These are phyloP conservation scores for Arabidopsis thaliana DNA, from an alignment of 345 rosid species.

Conservation along the genomic window DNA sequence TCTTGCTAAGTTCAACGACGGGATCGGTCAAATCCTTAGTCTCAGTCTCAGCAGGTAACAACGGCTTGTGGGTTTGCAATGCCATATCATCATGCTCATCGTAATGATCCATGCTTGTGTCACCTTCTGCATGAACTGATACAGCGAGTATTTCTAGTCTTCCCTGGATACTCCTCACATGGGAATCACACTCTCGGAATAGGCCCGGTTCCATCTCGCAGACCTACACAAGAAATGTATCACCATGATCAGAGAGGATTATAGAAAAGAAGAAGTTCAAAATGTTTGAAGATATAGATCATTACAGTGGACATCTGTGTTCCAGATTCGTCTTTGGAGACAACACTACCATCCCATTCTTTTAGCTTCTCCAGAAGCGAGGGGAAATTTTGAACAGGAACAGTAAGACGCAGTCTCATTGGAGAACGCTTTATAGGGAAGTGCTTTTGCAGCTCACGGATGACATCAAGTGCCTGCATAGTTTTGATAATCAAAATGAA, in stretches of 20 bases:
- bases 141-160: slow-evolving; percentile 87
- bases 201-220: slow-evolving; percentile 87
- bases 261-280: not conserved
- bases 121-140: slow-evolving; percentile 92
- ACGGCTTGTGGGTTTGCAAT: slow-evolving; percentile 39
- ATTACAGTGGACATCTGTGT: slow-evolving; percentile 76
- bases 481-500: slow-evolving; percentile 10
- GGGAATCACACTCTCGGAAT: slow-evolving; percentile 77
- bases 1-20: slow-evolving; percentile 54
- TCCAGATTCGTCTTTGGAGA: slow-evolving; percentile 80
- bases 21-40: slow-evolving; percentile 24
- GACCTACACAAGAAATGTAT: slow-evolving; percentile 52
- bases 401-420: slow-evolving; percentile 75
- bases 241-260: not conserved
- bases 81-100: slow-evolving; percentile 70
- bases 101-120: slow-evolving; percentile 74
- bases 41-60: slow-evolving; percentile 47
- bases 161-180: slow-evolving; percentile 82
- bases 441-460: slow-evolving; percentile 93
- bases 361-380: slow-evolving; percentile 66
- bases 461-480: slow-evolving; percentile 85
- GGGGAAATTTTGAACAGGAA: slow-evolving; percentile 52
- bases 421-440: slow-evolving; percentile 93
- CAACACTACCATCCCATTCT: slow-evolving; percentile 65
- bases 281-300: slow-evolving; percentile 22